Percentiles rank a stretch among this genome's conserved stretches.
Evolutionary conservation across 176 grass and related monocot species (phyloP).

Genomic region (Lolium rigidum): DNA sequence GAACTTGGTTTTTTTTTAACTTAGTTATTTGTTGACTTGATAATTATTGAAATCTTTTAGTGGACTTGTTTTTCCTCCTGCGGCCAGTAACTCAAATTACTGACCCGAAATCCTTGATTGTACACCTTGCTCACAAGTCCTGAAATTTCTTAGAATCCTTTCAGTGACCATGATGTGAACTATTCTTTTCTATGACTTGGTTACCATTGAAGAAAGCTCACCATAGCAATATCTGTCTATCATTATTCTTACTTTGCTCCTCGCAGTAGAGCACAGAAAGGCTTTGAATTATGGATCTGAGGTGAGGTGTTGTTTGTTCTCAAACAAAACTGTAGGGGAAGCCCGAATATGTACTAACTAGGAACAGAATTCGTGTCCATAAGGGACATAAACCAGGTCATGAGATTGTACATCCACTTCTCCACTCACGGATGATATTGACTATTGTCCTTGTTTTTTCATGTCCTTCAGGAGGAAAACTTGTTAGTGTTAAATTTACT

Average conservation of each 20-base stretch:
- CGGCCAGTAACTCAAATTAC: background rate
- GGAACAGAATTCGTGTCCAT: background rate
- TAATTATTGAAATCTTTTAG: background rate
- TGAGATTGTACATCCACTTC: conserved; percentile 1
- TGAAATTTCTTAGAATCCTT: conserved; percentile 23
- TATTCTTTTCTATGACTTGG: conserved; percentile 3
- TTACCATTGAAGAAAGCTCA: conserved; percentile 26
- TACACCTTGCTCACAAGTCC: conserved; percentile 14
- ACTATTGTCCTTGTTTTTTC: background rate
- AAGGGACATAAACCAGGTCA: conserved; percentile 12
- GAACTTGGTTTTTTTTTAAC: too few relatives aligned
- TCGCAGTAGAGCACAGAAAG: background rate
- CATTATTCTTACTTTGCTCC: background rate
- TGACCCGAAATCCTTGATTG: conserved; percentile 25
- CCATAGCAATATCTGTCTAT: background rate
- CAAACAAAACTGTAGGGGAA: background rate
- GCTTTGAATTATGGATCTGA: conserved; percentile 20
- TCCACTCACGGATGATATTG: background rate
- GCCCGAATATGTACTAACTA: background rate
- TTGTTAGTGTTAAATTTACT: conserved; percentile 12
- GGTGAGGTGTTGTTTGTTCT: background rate
- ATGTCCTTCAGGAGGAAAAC: background rate
- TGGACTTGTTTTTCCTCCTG: background rate
- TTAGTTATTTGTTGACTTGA: conserved; percentile 10
- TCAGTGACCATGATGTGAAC: background rate